These are phyloP conservation scores for Talaromyces sp. DNA, from an alignment of 2,329 filamentous ascomycete genomes.

Conservation along the genomic window DNA sequence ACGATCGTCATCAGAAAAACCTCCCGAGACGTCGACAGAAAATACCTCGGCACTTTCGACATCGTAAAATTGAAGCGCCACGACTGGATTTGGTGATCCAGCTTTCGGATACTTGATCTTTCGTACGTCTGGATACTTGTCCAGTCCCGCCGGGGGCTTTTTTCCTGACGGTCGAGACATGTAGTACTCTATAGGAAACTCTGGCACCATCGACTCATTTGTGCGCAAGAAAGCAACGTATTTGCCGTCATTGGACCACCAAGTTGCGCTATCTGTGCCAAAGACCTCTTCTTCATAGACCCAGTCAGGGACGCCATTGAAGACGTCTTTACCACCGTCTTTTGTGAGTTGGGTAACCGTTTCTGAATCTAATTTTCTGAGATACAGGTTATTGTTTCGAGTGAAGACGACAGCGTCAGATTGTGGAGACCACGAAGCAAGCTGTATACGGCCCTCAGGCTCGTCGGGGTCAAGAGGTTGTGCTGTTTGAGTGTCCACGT, in stretches of 20 bases:
- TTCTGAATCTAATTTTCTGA: slow-evolving; percentile 63
- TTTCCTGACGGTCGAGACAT: slow-evolving; percentile 78
- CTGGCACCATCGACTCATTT: slow-evolving; percentile 86
- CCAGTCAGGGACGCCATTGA: slow-evolving; percentile 97
- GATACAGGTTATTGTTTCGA: slow-evolving; percentile 81
- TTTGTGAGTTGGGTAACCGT: slow-evolving; percentile 69
- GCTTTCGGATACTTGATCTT: slow-evolving; percentile 98
- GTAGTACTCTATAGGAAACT: slow-evolving; percentile 92
- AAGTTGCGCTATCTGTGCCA: slow-evolving; percentile 72
- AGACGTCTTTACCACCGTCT: slow-evolving; percentile 82
- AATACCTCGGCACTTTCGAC: slow-evolving; percentile 73
- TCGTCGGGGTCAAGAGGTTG: slow-evolving; percentile 72
- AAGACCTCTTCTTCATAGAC: slow-evolving; percentile 91
- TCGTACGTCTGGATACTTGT: slow-evolving; percentile 84
- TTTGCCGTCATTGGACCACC: slow-evolving; percentile 90
- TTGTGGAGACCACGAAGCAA: slow-evolving; percentile 84
- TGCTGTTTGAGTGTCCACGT: slow-evolving; percentile 73
- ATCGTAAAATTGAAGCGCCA: slow-evolving; percentile 86
- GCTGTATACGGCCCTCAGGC: slow-evolving; percentile 65
- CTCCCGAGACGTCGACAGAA: slow-evolving; percentile 69
- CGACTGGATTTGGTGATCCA: slow-evolving; percentile 86
- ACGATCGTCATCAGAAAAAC: slow-evolving; percentile 75
- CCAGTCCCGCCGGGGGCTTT: slow-evolving; percentile 64
- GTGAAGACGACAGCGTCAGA: slow-evolving; percentile 89
- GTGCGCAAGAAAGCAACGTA: slow-evolving; percentile 89